A percentile compares a stretch with the other conserved stretches of the same genome.
Evolutionary conservation across 495 filamentous ascomycete genomes (phyloP).

Genomic region (Penicillium fimorum): DNA sequence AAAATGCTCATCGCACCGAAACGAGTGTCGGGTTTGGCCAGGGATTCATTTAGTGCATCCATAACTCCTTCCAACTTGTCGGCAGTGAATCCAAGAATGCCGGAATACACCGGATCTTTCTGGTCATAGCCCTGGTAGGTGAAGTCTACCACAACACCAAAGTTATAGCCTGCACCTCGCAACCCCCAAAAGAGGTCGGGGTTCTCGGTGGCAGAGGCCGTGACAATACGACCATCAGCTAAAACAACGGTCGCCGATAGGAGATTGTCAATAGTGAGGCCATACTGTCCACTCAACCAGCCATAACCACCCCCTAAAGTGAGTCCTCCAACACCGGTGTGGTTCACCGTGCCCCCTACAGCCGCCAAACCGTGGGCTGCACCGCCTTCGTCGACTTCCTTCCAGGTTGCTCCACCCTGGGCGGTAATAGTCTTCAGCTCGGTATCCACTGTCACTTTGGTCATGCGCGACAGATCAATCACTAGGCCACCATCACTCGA

Average conservation of each 20-base stretch:
- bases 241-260: constrained; percentile 49
- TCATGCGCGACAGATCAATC: constrained; percentile 55
- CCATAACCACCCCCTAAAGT: constrained; percentile 60
- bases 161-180: constrained; percentile 47
- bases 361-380: constrained; percentile 50
- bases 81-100: constrained; percentile 42
- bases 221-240: constrained; percentile 46
- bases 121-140: constrained; percentile 47
- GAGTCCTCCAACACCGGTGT: constrained; percentile 58
- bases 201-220: constrained; percentile 38
- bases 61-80: constrained; percentile 42
- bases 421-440: constrained; percentile 44
- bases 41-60: constrained; percentile 38
- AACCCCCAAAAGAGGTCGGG: constrained; percentile 50
- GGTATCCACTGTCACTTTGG: constrained; percentile 45
- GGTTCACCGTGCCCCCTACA: constrained; percentile 60
- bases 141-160: constrained; percentile 49
- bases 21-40: constrained; percentile 31
- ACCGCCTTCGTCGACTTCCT: constrained; percentile 54
- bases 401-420: constrained; percentile 56
- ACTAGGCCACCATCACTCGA: constrained; percentile 50
- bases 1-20: constrained; percentile 41
- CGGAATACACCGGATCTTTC: constrained; percentile 44
- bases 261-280: constrained; percentile 54
- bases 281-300: constrained; percentile 48